Evolutionary conservation across 306 rosid species (phyloP).

Genomic region (Ochetophila trinervis): DNA sequence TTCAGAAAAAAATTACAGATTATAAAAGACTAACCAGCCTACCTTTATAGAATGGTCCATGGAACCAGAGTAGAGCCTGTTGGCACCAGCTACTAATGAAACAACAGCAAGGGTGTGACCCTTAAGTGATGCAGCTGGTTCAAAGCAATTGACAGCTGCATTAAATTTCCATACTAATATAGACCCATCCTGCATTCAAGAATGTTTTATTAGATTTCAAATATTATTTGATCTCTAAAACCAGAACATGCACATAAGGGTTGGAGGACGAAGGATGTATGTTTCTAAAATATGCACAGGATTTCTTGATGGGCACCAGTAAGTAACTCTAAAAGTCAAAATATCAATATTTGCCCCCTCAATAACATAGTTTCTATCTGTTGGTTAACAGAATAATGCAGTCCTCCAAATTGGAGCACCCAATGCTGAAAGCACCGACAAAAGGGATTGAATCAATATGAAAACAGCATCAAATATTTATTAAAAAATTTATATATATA

Average conservation of each 20-base stretch:
- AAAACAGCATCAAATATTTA: not conserved
- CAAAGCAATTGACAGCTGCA: conserved; percentile 62
- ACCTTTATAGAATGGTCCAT: conserved; percentile 88
- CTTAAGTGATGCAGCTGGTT: conserved; percentile 80
- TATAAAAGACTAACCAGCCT: conserved; percentile 25
- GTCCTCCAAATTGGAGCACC: not conserved
- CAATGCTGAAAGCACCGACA: conserved; percentile 2
- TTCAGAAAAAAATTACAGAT: not conserved
- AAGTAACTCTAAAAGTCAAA: not conserved
- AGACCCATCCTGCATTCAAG: conserved; percentile 75
- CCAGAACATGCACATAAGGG: not conserved
- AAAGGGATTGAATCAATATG: not conserved
- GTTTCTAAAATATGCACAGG: not conserved
- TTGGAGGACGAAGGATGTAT: not conserved
- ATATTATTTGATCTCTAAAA: not conserved
- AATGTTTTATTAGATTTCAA: conserved; percentile 20
- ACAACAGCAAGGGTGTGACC: conserved; percentile 81
- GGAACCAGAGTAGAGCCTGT: conserved; percentile 94
- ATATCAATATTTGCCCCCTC: not conserved
- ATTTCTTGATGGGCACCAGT: not conserved
- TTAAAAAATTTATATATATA: conserved; percentile 13
- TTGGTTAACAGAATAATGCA: not conserved
- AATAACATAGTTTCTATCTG: conserved; percentile 2
- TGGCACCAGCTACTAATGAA: conserved; percentile 92
- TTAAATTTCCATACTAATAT: conserved; percentile 90